phyloP scores from a whole-genome alignment of 441 rosid species.

The Mallotus repandus region DNA sequence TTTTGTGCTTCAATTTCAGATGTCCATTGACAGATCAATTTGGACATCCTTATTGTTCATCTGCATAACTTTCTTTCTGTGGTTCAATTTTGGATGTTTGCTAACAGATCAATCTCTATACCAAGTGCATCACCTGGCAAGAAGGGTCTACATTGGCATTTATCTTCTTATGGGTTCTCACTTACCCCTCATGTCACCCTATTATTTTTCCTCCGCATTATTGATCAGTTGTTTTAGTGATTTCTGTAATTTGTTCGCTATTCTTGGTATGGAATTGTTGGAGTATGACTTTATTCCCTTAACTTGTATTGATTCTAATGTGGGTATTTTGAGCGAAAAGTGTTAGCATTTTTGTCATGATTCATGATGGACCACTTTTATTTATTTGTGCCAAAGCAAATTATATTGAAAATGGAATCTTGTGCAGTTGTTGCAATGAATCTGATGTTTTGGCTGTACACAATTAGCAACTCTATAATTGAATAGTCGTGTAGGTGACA shows the following conservation, averaged over 20 bases:
- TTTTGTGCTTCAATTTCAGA: too few relatives aligned
- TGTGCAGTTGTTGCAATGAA: background rate
- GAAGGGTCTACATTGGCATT: background rate
- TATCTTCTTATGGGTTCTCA: background rate
- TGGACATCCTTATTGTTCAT: background rate
- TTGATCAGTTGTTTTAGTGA: background rate
- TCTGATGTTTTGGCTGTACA: too few relatives aligned
- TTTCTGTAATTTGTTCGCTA: background rate
- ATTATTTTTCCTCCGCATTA: background rate
- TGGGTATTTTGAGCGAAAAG: background rate
- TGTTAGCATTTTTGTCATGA: background rate
- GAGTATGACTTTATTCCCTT: background rate
- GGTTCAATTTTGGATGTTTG: constrained; percentile 11
- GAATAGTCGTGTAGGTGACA: too few relatives aligned
- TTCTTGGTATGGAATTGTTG: background rate
- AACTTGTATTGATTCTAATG: background rate
- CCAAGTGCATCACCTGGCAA: background rate
- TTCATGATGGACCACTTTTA: background rate
- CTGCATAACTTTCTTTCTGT: background rate
- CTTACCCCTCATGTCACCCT: background rate
- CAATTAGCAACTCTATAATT: too few relatives aligned
- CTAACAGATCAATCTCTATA: constrained; percentile 13
- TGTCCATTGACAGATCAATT: too few relatives aligned
- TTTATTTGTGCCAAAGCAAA: background rate
- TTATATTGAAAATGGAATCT: background rate